Conservation (phyloP, 2,329 filamentous ascomycete genomes). For the Nemania sp. region DNA sequence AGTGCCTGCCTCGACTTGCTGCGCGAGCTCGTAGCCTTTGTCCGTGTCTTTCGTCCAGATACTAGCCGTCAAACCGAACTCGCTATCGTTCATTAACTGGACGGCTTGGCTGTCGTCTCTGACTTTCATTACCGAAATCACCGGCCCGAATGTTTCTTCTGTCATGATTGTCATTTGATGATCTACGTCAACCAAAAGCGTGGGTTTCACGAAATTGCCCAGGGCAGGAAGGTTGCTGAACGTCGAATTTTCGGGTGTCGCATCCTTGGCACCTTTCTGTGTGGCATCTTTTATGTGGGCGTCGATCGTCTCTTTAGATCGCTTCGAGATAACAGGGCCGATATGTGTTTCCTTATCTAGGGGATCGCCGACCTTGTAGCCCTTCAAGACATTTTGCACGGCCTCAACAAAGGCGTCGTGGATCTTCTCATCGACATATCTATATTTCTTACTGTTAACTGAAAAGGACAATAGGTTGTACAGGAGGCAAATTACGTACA, state of each 20-base stretch:
- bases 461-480: too few relatives aligned
- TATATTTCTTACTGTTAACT: too few relatives aligned
- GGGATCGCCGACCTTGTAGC: conserved; percentile 88
- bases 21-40: conserved; percentile 74
- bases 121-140: conserved; percentile 90
- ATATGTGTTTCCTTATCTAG: conserved; percentile 77
- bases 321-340: conserved; percentile 84
- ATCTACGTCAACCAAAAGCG: conserved; percentile 75
- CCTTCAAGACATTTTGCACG: conserved; percentile 75
- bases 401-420: conserved; percentile 82
- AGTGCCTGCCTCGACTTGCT: conserved; percentile 86
- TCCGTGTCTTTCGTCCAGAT: conserved; percentile 91
- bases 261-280: conserved; percentile 79
- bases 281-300: conserved; percentile 82
- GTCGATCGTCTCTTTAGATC: conserved; percentile 74
- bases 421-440: conserved; percentile 81
- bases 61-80: conserved; percentile 93
- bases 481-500: too few relatives aligned
- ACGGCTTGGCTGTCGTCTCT: conserved; percentile 79
- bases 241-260: conserved; percentile 78
- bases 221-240: conserved; percentile 73
- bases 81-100: conserved; percentile 87
- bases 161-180: conserved; percentile 89
- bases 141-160: conserved; percentile 92
- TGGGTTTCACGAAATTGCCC: conserved; percentile 88